Base-by-base conservation (phyloP, 2,329 filamentous ascomycete species). In the Phialemoniopsis sp. region DNA sequence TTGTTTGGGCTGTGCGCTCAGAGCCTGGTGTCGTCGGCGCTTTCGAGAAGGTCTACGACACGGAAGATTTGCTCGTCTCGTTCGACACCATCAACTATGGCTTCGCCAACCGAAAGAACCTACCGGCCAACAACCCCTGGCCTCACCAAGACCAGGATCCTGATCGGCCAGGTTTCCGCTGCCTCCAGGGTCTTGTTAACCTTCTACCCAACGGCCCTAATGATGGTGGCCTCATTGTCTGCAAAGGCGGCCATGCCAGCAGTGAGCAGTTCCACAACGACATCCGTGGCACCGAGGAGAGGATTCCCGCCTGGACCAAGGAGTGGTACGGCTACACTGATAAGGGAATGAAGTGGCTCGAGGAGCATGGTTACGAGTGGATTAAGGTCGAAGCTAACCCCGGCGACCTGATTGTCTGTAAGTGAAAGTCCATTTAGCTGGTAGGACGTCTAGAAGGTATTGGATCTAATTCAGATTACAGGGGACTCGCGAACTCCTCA, bases 61-160 rank as follows among this genome's bases (percentile, higher is more conserved):
- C 66, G 2, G 49, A 64, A 35, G 68, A 73, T 35, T 50, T 73
- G 16, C 60, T 73, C 17, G 70, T 71, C 2, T 72, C 69, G 0
- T 74, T 72, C 43, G 70, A 73, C 43, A 64, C 63, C 8, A 53
- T 70, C 45, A 71, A 70, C 52, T 63, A 66, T 26, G 59, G 59
- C 19, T 62, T 72, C 40, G 58, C 65, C 10, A 67, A 66, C 45
- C 59, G 58, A 34, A 54, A 46, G 13, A 57, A 68, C 43, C 46
- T 62, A 5, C 47, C 54, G 4, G 38, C 49, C 9, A 68, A 64
- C 50, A 62, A 58, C 38, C 67, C 66, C 3, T 70, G 66, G 67
- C 64, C 66, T 3, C 67, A 70, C 46, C 64, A 69, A 33, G 67
- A 70, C 40, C 66, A 70, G 44, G 61, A 68, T 38, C 67, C 63